A percentile compares a stretch with the other conserved stretches of the same genome.
Conservation (phyloP, 257 asterid species). For the Jaltomata sinuosa region DNA sequence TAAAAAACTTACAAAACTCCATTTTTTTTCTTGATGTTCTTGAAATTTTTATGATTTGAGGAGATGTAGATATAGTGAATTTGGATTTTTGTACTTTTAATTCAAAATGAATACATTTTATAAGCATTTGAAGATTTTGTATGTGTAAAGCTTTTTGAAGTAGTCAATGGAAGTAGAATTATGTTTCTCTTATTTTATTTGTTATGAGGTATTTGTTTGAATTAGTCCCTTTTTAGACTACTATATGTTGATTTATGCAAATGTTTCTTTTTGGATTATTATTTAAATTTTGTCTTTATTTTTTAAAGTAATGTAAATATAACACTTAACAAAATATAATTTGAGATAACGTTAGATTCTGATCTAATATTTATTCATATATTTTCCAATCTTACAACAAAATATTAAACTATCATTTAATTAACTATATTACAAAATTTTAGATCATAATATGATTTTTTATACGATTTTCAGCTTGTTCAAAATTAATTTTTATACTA, state of each 20-base stretch:
- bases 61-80: not conserved
- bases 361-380: too few relatives aligned
- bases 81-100: not conserved
- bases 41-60: not conserved
- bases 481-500: too few relatives aligned
- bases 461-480: too few relatives aligned
- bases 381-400: too few relatives aligned
- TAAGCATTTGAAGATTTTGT: not conserved
- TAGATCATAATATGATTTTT: not conserved
- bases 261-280: not conserved
- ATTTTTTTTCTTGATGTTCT: not conserved
- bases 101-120: not conserved
- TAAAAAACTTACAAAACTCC: slow-evolving; percentile 3
- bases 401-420: too few relatives aligned
- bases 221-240: not conserved
- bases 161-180: not conserved
- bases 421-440: too few relatives aligned
- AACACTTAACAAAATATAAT: too few relatives aligned
- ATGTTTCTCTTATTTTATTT: not conserved
- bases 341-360: too few relatives aligned
- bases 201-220: not conserved
- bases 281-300: not conserved
- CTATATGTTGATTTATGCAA: not conserved
- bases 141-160: not conserved
- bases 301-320: not conserved